A percentile compares a stretch with the other conserved stretches of the same genome.
These are phyloP conservation scores for Fusarium buharicum DNA, from an alignment of 2,329 filamentous ascomycete species.

Conservation along the genomic window DNA sequence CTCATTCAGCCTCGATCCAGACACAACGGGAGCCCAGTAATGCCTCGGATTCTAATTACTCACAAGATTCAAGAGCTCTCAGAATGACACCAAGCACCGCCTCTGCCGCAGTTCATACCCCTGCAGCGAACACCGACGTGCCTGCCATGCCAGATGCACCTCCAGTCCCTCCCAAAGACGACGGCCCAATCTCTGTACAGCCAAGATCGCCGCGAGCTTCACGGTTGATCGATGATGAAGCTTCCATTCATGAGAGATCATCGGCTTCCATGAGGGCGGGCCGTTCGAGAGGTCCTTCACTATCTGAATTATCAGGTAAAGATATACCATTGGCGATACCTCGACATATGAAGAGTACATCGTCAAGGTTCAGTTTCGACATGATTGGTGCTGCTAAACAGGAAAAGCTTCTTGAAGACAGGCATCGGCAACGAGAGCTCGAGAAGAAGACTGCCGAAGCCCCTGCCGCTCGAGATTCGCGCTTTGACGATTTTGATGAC, in stretches of 20 bases:
- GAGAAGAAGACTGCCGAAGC: slow-evolving; percentile 63
- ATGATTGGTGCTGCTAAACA: slow-evolving; percentile 76
- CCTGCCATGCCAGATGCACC: slow-evolving; percentile 42
- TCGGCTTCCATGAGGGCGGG: slow-evolving; percentile 47
- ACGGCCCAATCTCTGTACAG: slow-evolving; percentile 40
- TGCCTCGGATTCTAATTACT: slow-evolving; percentile 48
- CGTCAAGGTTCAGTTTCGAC: slow-evolving; percentile 84
- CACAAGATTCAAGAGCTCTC: slow-evolving; percentile 44
- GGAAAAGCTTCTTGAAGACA: slow-evolving; percentile 77
- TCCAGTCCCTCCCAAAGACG: slow-evolving; percentile 55
- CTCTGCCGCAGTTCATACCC: slow-evolving; percentile 37
- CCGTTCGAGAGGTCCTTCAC: slow-evolving; percentile 64
- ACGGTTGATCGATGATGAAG: slow-evolving; percentile 33
- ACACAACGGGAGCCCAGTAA: slow-evolving; percentile 46
- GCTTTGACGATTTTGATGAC: slow-evolving; percentile 71
- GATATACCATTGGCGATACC: slow-evolving; percentile 63
- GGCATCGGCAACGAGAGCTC: slow-evolving; percentile 73
- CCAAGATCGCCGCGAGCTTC: slow-evolving; percentile 42
- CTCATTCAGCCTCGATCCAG: slow-evolving; percentile 29
- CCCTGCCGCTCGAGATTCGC: slow-evolving; percentile 59
- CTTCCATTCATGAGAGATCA: slow-evolving; percentile 32
- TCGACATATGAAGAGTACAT: slow-evolving; percentile 78
- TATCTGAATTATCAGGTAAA: slow-evolving; percentile 59
- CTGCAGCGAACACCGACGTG: slow-evolving; percentile 8
- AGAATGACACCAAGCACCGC: slow-evolving; percentile 44